phyloP scores from a whole-genome alignment of 371 early-diverging fungal genomes.

The Lichtheimia corymbifera region DNA sequence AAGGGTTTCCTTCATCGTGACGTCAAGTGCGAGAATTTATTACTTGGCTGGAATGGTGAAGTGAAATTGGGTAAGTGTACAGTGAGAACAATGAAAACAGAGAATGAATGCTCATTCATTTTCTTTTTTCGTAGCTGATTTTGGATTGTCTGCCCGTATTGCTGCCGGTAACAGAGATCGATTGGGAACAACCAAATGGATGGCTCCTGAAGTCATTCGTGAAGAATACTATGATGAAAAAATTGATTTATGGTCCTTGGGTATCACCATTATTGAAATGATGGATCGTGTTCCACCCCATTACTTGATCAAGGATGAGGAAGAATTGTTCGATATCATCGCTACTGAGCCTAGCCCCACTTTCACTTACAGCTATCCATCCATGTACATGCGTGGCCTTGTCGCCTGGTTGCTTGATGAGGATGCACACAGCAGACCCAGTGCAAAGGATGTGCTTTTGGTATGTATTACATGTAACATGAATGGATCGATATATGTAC shows the following conservation, averaged over 20 bases:
- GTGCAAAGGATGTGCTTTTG: constrained; percentile 44
- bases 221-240: constrained; percentile 82
- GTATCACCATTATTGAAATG: constrained; percentile 72
- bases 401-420: constrained; percentile 54
- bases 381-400: constrained; percentile 54
- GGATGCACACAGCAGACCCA: constrained; percentile 37
- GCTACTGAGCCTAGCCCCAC: constrained; percentile 52
- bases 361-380: constrained; percentile 50
- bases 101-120: neutral
- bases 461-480: constrained; percentile 14
- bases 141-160: constrained; percentile 41
- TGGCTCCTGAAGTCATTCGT: constrained; percentile 95
- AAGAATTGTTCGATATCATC: constrained; percentile 45
- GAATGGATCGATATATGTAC: neutral
- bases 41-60: constrained; percentile 90
- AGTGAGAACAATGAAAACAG: neutral
- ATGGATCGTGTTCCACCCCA: constrained; percentile 58
- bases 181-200: constrained; percentile 97
- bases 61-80: constrained; percentile 89
- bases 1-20: constrained; percentile 97
- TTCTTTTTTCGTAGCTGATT: constrained; percentile 25
- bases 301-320: constrained; percentile 49
- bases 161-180: constrained; percentile 63
- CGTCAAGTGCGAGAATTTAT: constrained; percentile 95
- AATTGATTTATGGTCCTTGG: constrained; percentile 98